Conservation (phyloP, 106 monocot species). For the Platanthera guangdongensis region DNA sequence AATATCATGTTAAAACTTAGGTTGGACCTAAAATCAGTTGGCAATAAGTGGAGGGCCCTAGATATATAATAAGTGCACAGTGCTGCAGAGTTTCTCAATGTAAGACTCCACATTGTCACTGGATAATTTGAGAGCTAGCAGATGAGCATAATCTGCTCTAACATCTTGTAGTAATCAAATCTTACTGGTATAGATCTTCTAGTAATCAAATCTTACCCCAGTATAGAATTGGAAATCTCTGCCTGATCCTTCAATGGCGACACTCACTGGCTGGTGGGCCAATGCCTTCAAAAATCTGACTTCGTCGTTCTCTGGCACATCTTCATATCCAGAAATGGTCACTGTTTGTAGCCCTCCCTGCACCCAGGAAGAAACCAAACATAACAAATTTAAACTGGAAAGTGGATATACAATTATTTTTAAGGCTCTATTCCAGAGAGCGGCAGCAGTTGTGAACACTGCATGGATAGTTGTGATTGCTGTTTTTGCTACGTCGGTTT, state of each 20-base stretch:
- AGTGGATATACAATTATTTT: background rate
- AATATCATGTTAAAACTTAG: too few species aligned
- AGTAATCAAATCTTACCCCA: constrained; percentile 22
- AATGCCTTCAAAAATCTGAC: constrained; percentile 36
- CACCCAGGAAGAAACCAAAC: background rate
- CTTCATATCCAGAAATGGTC: constrained; percentile 37
- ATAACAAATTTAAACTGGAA: background rate
- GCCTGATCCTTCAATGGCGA: constrained; percentile 44
- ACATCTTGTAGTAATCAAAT: background rate
- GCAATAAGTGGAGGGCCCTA: too few species aligned
- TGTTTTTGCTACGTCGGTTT: too few species aligned
- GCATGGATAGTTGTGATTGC: too few species aligned
- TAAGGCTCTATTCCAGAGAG: too few species aligned
- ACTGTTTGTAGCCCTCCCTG: constrained; percentile 22
- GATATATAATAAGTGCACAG: too few species aligned
- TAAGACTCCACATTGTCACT: too few species aligned
- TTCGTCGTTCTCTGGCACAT: constrained; percentile 42
- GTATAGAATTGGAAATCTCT: constrained; percentile 56
- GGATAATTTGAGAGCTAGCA: too few species aligned
- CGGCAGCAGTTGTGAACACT: too few species aligned
- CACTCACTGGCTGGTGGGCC: constrained; percentile 44
- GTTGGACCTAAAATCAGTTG: too few species aligned
- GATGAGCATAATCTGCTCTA: too few species aligned
- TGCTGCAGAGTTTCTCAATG: too few species aligned
- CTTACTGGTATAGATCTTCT: background rate